Evolutionary conservation across 2,329 filamentous ascomycete genomes (phyloP).

Genomic region (Pseudogymnoascus sp.): DNA sequence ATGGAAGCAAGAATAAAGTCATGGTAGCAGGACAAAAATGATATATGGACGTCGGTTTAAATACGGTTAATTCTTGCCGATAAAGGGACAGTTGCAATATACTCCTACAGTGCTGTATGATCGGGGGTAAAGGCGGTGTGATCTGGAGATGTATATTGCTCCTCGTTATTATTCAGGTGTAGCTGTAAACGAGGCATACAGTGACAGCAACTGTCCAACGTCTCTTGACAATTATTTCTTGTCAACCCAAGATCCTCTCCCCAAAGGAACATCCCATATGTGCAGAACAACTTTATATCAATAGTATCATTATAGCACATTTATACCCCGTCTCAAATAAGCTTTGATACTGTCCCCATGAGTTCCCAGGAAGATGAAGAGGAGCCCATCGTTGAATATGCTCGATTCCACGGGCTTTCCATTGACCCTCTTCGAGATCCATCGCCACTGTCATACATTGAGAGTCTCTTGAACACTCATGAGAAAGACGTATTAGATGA

Average conservation of each 20-base stretch:
- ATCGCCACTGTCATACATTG: constrained; percentile 16
- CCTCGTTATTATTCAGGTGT: neutral
- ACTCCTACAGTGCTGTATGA: neutral
- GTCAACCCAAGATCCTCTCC: no score
- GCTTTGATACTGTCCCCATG: neutral
- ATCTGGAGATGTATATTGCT: neutral
- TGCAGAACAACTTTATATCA: neutral
- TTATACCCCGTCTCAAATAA: neutral
- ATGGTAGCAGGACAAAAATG: neutral
- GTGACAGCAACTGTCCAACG: neutral
- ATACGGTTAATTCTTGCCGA: neutral
- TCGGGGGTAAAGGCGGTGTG: neutral
- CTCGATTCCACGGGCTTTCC: constrained; percentile 22
- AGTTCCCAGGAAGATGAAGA: constrained; percentile 13
- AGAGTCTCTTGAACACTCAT: constrained; percentile 12
- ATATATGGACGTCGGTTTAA: neutral
- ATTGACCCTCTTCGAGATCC: constrained; percentile 18
- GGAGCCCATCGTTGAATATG: constrained; percentile 23
- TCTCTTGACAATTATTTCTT: neutral
- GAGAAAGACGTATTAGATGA: constrained; percentile 4
- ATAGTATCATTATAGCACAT: neutral
- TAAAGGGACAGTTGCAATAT: neutral
- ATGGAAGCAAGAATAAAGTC: constrained; percentile 1
- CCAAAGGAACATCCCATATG: neutral
- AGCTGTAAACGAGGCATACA: neutral